Conservation (phyloP, 306 rosid genomes). For the Ammopiptanthus mongolicus region DNA sequence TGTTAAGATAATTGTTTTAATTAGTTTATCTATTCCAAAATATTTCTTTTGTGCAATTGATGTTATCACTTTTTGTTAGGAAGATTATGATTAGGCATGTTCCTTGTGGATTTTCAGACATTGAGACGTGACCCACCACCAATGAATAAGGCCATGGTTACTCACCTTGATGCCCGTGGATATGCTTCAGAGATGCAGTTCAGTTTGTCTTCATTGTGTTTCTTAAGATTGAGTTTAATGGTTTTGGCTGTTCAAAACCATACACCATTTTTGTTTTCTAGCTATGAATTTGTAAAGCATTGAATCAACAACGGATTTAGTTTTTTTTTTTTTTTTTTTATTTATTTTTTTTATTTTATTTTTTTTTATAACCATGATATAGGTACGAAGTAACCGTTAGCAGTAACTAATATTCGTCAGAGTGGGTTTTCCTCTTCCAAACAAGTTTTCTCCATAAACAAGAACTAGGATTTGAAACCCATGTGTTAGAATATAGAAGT, state of each 20-base stretch:
- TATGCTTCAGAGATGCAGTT: conserved; percentile 78
- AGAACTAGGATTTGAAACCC: too few species aligned
- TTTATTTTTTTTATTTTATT: too few species aligned
- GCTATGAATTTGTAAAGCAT: conserved; percentile 6
- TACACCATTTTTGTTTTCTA: neutral
- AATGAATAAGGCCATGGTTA: conserved; percentile 97
- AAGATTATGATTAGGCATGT: conserved; percentile 5
- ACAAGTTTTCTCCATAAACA: too few species aligned
- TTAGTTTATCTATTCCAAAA: neutral
- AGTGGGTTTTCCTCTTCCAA: too few species aligned
- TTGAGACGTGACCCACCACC: conserved; percentile 96
- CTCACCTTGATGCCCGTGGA: conserved; percentile 65
- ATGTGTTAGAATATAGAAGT: too few species aligned
- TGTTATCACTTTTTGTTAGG: neutral
- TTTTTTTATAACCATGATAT: too few species aligned
- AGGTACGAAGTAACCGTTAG: too few species aligned
- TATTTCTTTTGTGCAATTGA: neutral
- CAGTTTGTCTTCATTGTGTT: conserved; percentile 47
- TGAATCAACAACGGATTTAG: neutral
- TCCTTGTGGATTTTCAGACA: conserved; percentile 41
- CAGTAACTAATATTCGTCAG: too few species aligned
- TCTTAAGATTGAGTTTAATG: conserved; percentile 14
- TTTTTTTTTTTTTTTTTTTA: too few species aligned
- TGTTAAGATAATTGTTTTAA: conserved; percentile 49
- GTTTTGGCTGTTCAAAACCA: conserved; percentile 1